Base-by-base conservation (phyloP, 2,329 filamentous ascomycete genomes). In the Sarocladium kiliense region DNA sequence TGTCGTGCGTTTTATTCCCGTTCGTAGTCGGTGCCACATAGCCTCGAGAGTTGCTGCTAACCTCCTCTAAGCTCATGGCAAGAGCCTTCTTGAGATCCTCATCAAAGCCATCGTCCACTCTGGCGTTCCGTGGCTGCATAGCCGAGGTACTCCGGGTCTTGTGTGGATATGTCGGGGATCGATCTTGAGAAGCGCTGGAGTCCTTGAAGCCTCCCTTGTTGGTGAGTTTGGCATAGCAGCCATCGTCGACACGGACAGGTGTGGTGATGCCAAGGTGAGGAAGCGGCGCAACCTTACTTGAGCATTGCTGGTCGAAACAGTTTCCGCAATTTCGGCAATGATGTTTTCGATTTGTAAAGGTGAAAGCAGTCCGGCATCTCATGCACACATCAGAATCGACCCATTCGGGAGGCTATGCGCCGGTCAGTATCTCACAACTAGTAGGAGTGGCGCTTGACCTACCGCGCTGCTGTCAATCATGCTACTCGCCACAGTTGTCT, bases 241-340 rank as follows among this genome's bases (percentile, higher is more conserved):
- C 94, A 69, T 99, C 94, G 65, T 97, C 94, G 19, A 99, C 94
- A 61, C 94, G 85, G 3, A 97, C 94, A 2, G 94, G 83, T 59
- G 95, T 87, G 66, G 91, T 75, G 60, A 99, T 97, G 58, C 94
- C 94, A 14, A 99, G 81, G 68, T 97, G 94, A 14, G 94, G 93
- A 16, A 99, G 77, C 4, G 94, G 87, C 39, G 96, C 80, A 21
- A 81, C 85, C 74, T 97, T 97, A 75, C 84, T 87, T 14, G 93
- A 97, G 68, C 94, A 99, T 64, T 94, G 87, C 60, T 93, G 91
- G 67, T 96, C 95, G 69, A 99, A 99, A 65, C 96, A 94, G 71
- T 94, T 96, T 53, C 94, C 94, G 66, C 94, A 99, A 70, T 99
- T 99, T 61, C 94, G 86, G 66, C 94, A 99, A 70, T 99, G 94